A percentile compares a stretch with the other conserved stretches of the same genome.
Conservation (phyloP, 768 basidiomycete genomes). For the Mycena polygramma region DNA sequence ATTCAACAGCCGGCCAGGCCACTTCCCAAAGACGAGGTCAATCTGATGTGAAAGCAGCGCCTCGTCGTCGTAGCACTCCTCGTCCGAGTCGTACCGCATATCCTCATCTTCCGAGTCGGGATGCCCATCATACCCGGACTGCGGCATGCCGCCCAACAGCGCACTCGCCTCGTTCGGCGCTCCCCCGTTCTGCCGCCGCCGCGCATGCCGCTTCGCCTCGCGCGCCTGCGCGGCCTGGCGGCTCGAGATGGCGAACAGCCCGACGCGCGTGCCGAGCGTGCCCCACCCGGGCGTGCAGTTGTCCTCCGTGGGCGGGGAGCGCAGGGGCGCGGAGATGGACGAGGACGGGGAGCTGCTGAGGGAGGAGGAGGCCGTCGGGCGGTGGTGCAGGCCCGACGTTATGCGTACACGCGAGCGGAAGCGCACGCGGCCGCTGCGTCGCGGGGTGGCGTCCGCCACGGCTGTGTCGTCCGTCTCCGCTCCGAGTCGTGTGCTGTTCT, state of each 20-base stretch:
- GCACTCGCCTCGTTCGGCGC: conserved; percentile 55
- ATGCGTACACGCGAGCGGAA: conserved; percentile 72
- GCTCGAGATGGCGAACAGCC: conserved; percentile 49
- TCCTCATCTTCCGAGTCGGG: conserved; percentile 31
- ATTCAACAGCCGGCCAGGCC: conserved; percentile 80
- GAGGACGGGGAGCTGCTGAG: conserved; percentile 78
- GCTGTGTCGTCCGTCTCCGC: conserved; percentile 15
- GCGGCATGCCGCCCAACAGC: conserved; percentile 45
- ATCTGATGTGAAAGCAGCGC: conserved; percentile 61
- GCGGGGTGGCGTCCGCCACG: conserved; percentile 18
- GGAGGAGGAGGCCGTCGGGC: conserved; percentile 52
- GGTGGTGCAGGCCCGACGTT: conserved; percentile 57
- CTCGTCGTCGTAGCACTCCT: conserved; percentile 47
- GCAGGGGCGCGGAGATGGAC: conserved; percentile 86
- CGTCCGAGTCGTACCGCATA: conserved; percentile 36
- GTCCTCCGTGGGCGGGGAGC: conserved; percentile 62
- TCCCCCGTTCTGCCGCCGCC: conserved; percentile 20
- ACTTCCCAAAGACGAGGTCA: conserved; percentile 70
- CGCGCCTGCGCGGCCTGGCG: conserved; percentile 32
- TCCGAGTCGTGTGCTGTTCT: conserved; percentile 18
- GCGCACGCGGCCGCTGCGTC: conserved; percentile 50
- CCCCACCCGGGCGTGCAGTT: conserved; percentile 66
- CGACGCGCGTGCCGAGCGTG: conserved; percentile 71
- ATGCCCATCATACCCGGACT: conserved; percentile 38
- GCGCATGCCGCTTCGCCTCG: conserved; percentile 38